phyloP scores from a whole-genome alignment of 257 asterid genomes.

The Salvia hispanica region DNA sequence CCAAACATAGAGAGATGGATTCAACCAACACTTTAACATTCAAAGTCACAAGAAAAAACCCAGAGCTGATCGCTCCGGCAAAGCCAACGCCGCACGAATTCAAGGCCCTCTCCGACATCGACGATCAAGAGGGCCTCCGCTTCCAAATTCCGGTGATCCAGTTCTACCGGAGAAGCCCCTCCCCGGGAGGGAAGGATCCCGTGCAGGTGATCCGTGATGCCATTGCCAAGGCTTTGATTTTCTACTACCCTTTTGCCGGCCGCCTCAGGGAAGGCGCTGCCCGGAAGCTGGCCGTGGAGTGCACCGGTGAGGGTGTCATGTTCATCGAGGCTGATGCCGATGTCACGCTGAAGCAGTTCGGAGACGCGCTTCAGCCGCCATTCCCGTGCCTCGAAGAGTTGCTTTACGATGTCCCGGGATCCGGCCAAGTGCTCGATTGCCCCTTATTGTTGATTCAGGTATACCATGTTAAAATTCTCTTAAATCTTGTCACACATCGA shows the following conservation, averaged over 20 bases:
- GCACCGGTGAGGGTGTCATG: constrained; percentile 70
- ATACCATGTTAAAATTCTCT: background rate
- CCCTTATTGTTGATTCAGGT: constrained; percentile 75
- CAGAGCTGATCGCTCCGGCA: constrained; percentile 66
- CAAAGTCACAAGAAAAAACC: constrained; percentile 46
- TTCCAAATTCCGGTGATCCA: constrained; percentile 61
- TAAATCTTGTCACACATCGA: too few relatives aligned
- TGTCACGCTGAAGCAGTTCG: constrained; percentile 53
- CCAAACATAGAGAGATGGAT: constrained; percentile 44
- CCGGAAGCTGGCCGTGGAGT: constrained; percentile 68
- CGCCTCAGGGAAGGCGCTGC: constrained; percentile 52
- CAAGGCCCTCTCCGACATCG: constrained; percentile 67
- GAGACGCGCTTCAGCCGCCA: constrained; percentile 63
- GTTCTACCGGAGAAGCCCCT: constrained; percentile 44
- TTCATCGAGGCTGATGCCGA: constrained; percentile 69
- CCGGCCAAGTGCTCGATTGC: constrained; percentile 45
- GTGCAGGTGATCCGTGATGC: constrained; percentile 53
- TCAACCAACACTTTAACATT: constrained; percentile 34
- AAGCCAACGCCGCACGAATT: constrained; percentile 55
- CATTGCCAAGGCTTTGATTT: constrained; percentile 53
- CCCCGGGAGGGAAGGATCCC: constrained; percentile 46
- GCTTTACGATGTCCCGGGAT: constrained; percentile 61
- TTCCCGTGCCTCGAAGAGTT: constrained; percentile 69
- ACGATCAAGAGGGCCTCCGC: constrained; percentile 67
- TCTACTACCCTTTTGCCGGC: constrained; percentile 77